phyloP scores from a whole-genome alignment of 768 basidiomycete genomes.

The Krasilnikovozyma curviuscula region DNA sequence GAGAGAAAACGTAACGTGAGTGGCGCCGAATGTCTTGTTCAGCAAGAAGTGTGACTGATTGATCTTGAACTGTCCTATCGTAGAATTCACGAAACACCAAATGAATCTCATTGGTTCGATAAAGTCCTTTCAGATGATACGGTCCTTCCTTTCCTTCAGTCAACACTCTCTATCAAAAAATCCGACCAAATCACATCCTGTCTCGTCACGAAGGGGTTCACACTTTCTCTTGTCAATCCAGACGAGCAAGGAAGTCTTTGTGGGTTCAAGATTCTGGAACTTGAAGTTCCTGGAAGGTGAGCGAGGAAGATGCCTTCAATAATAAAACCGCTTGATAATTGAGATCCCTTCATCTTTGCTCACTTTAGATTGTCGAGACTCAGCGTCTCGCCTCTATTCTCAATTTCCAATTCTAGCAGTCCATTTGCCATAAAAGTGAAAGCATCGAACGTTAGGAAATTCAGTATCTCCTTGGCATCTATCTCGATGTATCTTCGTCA shows the following conservation, averaged over 20 bases:
- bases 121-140: constrained; percentile 37
- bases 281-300: constrained; percentile 51
- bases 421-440: too few relatives aligned
- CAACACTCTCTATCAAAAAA: constrained; percentile 9
- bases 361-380: too few relatives aligned
- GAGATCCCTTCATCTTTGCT: too few relatives aligned
- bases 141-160: constrained; percentile 44
- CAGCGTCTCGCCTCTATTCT: too few relatives aligned
- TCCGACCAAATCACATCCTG: neutral
- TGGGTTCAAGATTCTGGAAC: constrained; percentile 45
- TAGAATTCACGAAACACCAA: constrained; percentile 45
- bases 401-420: too few relatives aligned
- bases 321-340: too few relatives aligned
- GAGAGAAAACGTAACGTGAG: constrained; percentile 37
- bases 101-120: constrained; percentile 52
- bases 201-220: constrained; percentile 36
- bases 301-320: constrained; percentile 16
- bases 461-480: too few relatives aligned
- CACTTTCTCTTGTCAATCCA: constrained; percentile 52
- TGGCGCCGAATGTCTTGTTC: neutral
- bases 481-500: too few relatives aligned
- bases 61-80: neutral
- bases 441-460: too few relatives aligned
- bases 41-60: neutral
- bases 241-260: constrained; percentile 47